phyloP scores from a whole-genome alignment of 2,329 filamentous ascomycete species.

The Fusarium sarcochroum region DNA sequence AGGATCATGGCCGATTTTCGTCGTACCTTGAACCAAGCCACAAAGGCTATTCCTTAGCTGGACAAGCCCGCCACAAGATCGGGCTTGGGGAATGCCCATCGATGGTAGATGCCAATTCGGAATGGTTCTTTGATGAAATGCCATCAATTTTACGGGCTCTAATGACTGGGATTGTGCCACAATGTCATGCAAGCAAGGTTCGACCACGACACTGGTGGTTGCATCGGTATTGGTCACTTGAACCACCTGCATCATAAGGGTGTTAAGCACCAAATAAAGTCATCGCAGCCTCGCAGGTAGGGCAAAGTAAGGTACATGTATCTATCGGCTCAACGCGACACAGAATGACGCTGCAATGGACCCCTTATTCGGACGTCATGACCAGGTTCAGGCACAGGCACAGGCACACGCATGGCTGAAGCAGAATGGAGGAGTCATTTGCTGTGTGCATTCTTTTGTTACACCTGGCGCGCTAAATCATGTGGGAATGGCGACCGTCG shows the following conservation, averaged over 20 bases:
- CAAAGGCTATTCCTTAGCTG: constrained; percentile 21
- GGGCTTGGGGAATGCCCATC: constrained; percentile 40
- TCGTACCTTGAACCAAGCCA: constrained; percentile 24
- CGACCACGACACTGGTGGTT: constrained; percentile 3
- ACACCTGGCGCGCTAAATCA: constrained; percentile 19
- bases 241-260: constrained; percentile 20
- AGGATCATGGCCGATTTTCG: constrained; percentile 1
- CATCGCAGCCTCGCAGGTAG: constrained; percentile 13
- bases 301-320: constrained; percentile 23
- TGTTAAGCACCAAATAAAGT: constrained; percentile 13
- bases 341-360: constrained; percentile 31
- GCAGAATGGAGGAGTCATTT: constrained; percentile 22
- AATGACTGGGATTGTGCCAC: constrained; percentile 16
- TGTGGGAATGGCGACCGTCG: constrained; percentile 27
- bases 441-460: constrained; percentile 13
- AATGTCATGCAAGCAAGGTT: constrained; percentile 16
- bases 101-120: constrained; percentile 40
- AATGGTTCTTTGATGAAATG: constrained; percentile 43
- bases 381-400: constrained; percentile 20
- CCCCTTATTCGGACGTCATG: constrained; percentile 20
- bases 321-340: constrained; percentile 35
- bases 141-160: constrained; percentile 26
- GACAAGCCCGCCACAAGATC: constrained; percentile 26
- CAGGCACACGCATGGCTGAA: constrained; percentile 19
- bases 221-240: constrained; percentile 26